Evolutionary conservation across 495 filamentous ascomycete species (phyloP), one percentile per base, ranked within the genome.

Genomic region (Neurospora tetrasperma): DNA sequence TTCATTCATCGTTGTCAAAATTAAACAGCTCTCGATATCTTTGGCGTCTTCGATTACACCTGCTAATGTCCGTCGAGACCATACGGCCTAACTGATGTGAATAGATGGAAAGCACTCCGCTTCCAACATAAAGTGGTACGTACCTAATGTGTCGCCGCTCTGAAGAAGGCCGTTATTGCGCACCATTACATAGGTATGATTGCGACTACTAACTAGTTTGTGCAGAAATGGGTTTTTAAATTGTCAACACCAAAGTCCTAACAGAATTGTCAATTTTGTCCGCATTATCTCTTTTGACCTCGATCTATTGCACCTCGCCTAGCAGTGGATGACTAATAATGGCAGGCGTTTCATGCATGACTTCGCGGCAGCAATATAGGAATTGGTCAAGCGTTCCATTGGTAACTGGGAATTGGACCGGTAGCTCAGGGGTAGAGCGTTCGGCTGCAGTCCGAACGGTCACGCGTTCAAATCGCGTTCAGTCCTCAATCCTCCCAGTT

Each of bases 371-470:
- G 2, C 20, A 54, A 62, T 62, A 62, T 16, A 12, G 3, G 2
- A 0, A 2, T 6, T 31, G 6, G 6, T 31, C 4, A 0, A 2
- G 7, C 2, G 16, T 0, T 5, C 1, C 0, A 4, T 4, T 0
- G 1, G 35, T 16, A 66, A 66, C 54, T 66, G 54, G 27, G 54
- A 66, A 66, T 66, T 66, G 54, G 54, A 66, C 54, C 54, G 54
- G 54, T 62, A 62, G 54, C 54, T 62, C 54, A 62, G 54, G 54
- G 54, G 54, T 62, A 62, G 54, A 62, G 48, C 48, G 35, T 38
- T 38, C 35, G 35, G 35, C 35, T 38, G 35, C 35, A 38, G 35
- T 38, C 35, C 35, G 35, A 38, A 38, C 35, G 35, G 35, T 38
- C 35, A 38, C 35, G 35, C 35, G 54, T 62, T 38, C 35, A 38